Base-by-base conservation (phyloP, 2,329 filamentous ascomycete species). In the Nemania abortiva region DNA sequence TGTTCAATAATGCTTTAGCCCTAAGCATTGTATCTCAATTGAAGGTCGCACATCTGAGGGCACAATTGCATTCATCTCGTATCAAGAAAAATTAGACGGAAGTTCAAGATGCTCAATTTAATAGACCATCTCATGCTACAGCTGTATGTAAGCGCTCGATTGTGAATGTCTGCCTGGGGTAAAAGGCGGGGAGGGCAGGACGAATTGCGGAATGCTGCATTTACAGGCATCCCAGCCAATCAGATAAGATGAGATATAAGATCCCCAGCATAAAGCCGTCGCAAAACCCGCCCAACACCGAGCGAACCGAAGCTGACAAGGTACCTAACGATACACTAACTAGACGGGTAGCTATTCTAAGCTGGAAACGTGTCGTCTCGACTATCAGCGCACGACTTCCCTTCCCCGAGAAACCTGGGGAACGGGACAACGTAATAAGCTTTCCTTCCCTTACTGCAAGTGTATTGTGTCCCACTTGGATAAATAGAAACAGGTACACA, bases 291-390 rank as follows among this genome's bases (percentile, higher is more conserved):
- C 22, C 22, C 29, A 49, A 31, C 56, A 39, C 64, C 57, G 64
- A 61, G 22, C 42, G 57, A 50, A 18, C 64, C 64, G 64, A 66
- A 66, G 29, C 64, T 56, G 42, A 34, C 49, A 42, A 29, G 11
- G 5, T 34, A 34, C 4, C 31, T 34, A 9, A 34, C 9, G 4
- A 34, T 34, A 9, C 9, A 34, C 31, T 22, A 20, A 22, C 45
- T 49, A 49, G 45, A 15, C 4, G 22, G n/a, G 45, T 55, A 27
- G 9, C 20, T 22, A n/a, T 50, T 45, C 24, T 22, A 29, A 7
- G 6, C 11, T 22, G 29, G 13, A 39, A 29, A 62, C 6, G 29
- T 34, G 20, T 20, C 37, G 22, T 50, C n/a, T 54, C 18, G 9
- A 5, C 20, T n/a, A n/a, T 29, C 18, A 27, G 20, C 49, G 11